Conservation (phyloP, 2,329 filamentous ascomycete species). For the Teratosphaeria gauchensis region DNA sequence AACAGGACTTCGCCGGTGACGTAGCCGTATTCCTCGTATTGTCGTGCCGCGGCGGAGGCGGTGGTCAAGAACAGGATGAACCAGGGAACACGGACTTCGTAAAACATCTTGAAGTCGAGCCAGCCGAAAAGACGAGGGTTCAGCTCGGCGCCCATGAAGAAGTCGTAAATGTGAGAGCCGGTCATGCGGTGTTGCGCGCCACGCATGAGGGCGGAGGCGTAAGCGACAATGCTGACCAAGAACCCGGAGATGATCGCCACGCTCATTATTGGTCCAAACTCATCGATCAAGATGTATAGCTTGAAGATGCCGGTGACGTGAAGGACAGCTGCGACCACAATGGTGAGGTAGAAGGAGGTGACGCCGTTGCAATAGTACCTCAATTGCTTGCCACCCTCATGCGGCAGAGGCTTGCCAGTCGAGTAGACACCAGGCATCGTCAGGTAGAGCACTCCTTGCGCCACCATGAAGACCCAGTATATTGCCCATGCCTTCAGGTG, state of each 20-base stretch:
- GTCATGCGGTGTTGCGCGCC: slow-evolving; percentile 90
- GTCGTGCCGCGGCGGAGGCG: slow-evolving; percentile 65
- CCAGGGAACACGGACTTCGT: slow-evolving; percentile 86
- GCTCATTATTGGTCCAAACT: slow-evolving; percentile 86
- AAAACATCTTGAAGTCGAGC: slow-evolving; percentile 92
- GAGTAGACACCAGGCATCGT: slow-evolving; percentile 77
- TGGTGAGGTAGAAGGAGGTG: slow-evolving; percentile 77
- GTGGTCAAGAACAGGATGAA: slow-evolving; percentile 77
- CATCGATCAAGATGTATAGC: slow-evolving; percentile 84
- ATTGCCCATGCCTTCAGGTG: slow-evolving; percentile 75
- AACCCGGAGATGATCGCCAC: slow-evolving; percentile 90
- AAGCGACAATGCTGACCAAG: slow-evolving; percentile 71
- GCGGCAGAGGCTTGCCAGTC: slow-evolving; percentile 78
- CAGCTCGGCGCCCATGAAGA: slow-evolving; percentile 83
- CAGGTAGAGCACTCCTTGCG: slow-evolving; percentile 75
- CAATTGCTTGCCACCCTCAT: slow-evolving; percentile 75
- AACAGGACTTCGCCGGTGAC: slow-evolving; percentile 78
- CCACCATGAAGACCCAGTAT: slow-evolving; percentile 89
- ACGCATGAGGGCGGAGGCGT: slow-evolving; percentile 70
- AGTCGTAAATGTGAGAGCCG: slow-evolving; percentile 69
- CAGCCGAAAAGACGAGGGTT: slow-evolving; percentile 70
- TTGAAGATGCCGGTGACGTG: slow-evolving; percentile 81
- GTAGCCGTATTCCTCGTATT: slow-evolving; percentile 78
- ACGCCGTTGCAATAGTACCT: slow-evolving; percentile 91
- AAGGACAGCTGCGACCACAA: slow-evolving; percentile 57